Conservation (phyloP, 2,329 filamentous ascomycete genomes). For the Lachnellula subtilissima region DNA sequence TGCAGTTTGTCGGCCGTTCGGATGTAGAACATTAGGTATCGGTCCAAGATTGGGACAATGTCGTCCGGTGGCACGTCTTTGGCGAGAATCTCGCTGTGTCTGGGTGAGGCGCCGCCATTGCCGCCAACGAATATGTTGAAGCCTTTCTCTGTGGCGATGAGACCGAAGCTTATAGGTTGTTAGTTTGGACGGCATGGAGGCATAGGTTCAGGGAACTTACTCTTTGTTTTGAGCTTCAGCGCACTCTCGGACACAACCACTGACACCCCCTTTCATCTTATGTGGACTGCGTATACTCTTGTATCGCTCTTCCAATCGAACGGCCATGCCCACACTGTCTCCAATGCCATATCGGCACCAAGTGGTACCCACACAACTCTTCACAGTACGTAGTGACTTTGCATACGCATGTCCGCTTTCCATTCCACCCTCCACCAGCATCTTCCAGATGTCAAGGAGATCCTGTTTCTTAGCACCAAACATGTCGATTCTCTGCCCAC, state of each 20-base stretch:
- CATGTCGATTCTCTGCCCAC: conserved; percentile 87
- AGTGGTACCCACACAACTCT: conserved; percentile 85
- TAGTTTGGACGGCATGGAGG: conserved; percentile 4
- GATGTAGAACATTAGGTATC: conserved; percentile 91
- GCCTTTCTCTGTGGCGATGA: conserved; percentile 88
- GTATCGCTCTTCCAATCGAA: conserved; percentile 82
- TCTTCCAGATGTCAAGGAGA: conserved; percentile 74
- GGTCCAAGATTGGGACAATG: conserved; percentile 77
- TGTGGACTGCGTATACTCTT: conserved; percentile 87
- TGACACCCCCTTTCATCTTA: conserved; percentile 88
- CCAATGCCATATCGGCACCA: conserved; percentile 89
- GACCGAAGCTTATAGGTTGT: conserved; percentile 60
- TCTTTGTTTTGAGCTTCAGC: conserved; percentile 92
- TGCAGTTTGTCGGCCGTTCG: conserved; percentile 87
- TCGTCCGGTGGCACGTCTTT: conserved; percentile 82
- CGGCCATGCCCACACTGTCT: conserved; percentile 86
- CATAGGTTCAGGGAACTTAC: conserved; percentile 39
- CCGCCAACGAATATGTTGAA: conserved; percentile 91
- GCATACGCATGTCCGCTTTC: conserved; percentile 89
- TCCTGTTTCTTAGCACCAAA: conserved; percentile 89
- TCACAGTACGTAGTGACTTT: conserved; percentile 82
- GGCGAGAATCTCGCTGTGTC: conserved; percentile 76
- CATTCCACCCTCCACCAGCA: conserved; percentile 77
- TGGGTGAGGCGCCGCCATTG: conserved; percentile 82
- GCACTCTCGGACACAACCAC: conserved; percentile 87